A percentile compares a stretch with the other conserved stretches of the same genome.
Conservation (phyloP, 2,329 filamentous ascomycete species). For the Orbilia blumenaviensis region DNA sequence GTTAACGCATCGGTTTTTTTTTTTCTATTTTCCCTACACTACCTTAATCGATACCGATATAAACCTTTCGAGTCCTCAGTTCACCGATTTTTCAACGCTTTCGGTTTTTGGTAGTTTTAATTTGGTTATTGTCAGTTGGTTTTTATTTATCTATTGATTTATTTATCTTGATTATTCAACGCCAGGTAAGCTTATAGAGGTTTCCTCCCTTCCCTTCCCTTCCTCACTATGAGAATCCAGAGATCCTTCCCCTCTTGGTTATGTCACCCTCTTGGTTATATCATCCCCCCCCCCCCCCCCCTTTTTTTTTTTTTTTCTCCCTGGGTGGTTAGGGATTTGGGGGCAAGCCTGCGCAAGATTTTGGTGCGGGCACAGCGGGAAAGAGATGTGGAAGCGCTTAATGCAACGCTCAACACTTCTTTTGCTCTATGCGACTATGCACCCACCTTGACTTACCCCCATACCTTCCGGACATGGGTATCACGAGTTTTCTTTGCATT, state of each 20-base stretch:
- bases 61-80: neutral
- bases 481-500: constrained; percentile 3
- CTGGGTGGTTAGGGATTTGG: neutral
- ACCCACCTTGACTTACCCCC: too few species aligned
- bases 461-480: neutral
- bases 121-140: neutral
- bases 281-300: too few species aligned
- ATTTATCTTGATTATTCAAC: neutral
- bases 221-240: too few species aligned
- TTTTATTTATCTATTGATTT: too few species aligned
- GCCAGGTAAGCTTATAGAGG: constrained; percentile 11
- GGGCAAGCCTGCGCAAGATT: neutral
- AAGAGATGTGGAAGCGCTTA: constrained; percentile 19
- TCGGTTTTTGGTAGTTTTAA: neutral
- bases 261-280: too few species aligned
- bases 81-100: neutral
- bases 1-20: constrained; percentile 10
- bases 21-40: neutral
- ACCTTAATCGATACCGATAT: neutral
- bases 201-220: too few species aligned
- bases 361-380: neutral
- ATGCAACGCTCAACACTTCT: constrained; percentile 39
- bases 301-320: too few species aligned
- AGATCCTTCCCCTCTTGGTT: too few species aligned
- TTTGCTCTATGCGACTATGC: too few species aligned